Conservation (phyloP, 163 green algal genomes). For the Scenedesmus sp. region DNA sequence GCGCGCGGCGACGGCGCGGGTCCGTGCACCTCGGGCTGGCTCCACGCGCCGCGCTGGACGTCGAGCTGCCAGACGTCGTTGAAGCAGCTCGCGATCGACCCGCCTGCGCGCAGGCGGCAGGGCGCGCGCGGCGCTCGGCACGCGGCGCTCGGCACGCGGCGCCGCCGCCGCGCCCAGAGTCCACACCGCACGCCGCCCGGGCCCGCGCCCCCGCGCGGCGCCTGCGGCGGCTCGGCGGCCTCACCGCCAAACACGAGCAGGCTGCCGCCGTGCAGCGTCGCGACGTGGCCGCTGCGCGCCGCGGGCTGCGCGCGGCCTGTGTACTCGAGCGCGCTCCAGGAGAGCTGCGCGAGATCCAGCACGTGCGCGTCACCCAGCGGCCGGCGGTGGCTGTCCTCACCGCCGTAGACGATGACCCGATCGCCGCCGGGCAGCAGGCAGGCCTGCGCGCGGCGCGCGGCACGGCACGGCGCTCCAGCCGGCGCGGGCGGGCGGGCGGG, state of each 20-base stretch:
- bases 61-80: slow-evolving; percentile 88
- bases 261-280: slow-evolving; percentile 67
- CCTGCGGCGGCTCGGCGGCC: no score
- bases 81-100: slow-evolving; percentile 76
- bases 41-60: slow-evolving; percentile 73
- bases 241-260: slow-evolving; percentile 78
- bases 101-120: slow-evolving; percentile 10
- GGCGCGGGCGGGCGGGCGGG: no score
- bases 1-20: slow-evolving; percentile 69
- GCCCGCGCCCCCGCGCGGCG: background rate
- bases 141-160: no score
- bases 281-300: slow-evolving; percentile 78
- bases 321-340: slow-evolving; percentile 10
- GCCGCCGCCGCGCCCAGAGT: no score
- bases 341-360: slow-evolving; percentile 64
- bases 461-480: no score
- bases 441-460: slow-evolving; percentile 50
- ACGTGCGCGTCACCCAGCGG: slow-evolving; percentile 78
- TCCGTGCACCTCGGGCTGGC: slow-evolving; percentile 49
- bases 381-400: slow-evolving; percentile 81
- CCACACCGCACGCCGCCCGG: background rate
- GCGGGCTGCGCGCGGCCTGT: slow-evolving; percentile 53
- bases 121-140: no score
- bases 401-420: slow-evolving; percentile 87
- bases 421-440: slow-evolving; percentile 62